phyloP scores from a whole-genome alignment of 2,329 filamentous ascomycete species.

The Alternaria gaisen region DNA sequence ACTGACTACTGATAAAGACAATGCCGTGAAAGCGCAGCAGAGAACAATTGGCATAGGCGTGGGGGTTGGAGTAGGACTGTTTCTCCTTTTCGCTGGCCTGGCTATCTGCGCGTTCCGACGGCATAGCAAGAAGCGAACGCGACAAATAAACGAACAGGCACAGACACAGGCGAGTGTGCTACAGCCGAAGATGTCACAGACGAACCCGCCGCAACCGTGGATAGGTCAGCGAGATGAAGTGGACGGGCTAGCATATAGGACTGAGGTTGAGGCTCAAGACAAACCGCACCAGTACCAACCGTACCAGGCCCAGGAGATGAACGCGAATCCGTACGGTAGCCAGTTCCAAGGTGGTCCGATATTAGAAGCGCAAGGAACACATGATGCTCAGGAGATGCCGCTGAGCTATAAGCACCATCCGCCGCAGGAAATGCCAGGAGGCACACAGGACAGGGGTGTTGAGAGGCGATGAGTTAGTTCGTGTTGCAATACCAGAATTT shows the following conservation, averaged over 20 bases:
- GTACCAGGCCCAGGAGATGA: constrained; percentile 9
- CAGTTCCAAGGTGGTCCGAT: background rate
- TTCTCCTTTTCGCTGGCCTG: constrained; percentile 4
- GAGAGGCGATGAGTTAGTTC: background rate
- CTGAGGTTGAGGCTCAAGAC: constrained; percentile 5
- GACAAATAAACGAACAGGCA: constrained; percentile 9
- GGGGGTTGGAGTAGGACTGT: constrained; percentile 5
- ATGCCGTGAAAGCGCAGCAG: constrained; percentile 1
- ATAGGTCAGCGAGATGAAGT: background rate
- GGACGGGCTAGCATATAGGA: constrained; percentile 9
- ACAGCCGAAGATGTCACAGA: background rate
- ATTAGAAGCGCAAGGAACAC: constrained; percentile 1
- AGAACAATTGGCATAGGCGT: constrained; percentile 3
- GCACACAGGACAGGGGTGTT: background rate
- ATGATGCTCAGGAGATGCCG: constrained; percentile 11
- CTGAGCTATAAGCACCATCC: background rate
- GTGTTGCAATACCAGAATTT: background rate
- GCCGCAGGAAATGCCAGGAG: constrained; percentile 2
- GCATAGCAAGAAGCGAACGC: constrained; percentile 8
- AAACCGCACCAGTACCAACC: background rate
- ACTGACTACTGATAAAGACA: background rate
- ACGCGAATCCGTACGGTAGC: background rate
- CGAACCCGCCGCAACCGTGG: background rate
- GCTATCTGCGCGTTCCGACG: constrained; percentile 5
- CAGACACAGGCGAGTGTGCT: background rate